A percentile compares a stretch with the other conserved stretches of the same genome.
Conservation (phyloP, 345 rosid species). For the Aquilaria sinensis region DNA sequence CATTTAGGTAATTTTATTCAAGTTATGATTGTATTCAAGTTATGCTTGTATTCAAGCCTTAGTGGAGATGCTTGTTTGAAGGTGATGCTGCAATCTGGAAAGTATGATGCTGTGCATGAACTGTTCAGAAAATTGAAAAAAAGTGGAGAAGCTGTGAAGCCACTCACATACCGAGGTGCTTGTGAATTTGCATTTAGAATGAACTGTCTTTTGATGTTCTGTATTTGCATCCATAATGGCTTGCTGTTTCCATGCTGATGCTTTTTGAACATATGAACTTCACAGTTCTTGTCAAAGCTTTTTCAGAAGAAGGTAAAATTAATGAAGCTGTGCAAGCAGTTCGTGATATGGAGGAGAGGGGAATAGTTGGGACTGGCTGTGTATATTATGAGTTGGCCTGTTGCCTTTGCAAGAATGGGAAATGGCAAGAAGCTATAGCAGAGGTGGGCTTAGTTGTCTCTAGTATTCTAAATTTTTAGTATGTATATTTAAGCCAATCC, state of each 20-base stretch:
- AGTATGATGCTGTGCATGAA: conserved; percentile 68
- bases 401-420: conserved; percentile 79
- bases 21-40: conserved; percentile 18
- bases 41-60: conserved; percentile 36
- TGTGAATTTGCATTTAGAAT: conserved; percentile 5
- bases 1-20: too few species aligned
- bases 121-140: conserved; percentile 68
- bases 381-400: conserved; percentile 85
- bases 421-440: conserved; percentile 74
- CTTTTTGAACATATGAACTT: conserved; percentile 13
- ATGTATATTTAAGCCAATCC: not conserved
- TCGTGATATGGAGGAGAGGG: conserved; percentile 82
- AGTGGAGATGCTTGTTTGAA: conserved; percentile 54
- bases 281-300: conserved; percentile 77
- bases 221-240: conserved; percentile 7
- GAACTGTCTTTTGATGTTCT: not conserved
- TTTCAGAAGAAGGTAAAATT: conserved; percentile 80
- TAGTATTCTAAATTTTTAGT: not conserved
- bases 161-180: conserved; percentile 77
- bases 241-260: not conserved
- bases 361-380: conserved; percentile 75
- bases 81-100: conserved; percentile 91
- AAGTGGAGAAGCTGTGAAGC: conserved; percentile 66
- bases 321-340: conserved; percentile 76
- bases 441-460: conserved; percentile 43